phyloP scores from a whole-genome alignment of 2,329 filamentous ascomycete genomes.

The Blastomyces parvus region DNA sequence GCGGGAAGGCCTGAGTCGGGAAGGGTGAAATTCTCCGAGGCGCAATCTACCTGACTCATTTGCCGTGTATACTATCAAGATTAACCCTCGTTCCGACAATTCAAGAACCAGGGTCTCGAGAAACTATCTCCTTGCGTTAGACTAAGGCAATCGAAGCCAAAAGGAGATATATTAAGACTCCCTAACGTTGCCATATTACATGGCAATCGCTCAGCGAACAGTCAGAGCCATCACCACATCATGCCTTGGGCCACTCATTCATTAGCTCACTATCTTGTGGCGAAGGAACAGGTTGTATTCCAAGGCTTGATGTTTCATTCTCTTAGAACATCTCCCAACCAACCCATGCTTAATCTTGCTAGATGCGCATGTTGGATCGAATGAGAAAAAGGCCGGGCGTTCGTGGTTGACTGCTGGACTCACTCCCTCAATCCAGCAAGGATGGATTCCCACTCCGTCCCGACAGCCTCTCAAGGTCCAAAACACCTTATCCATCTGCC shows the following conservation, averaged over 20 bases:
- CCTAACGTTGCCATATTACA: no score
- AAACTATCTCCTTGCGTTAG: background rate
- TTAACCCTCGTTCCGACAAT: background rate
- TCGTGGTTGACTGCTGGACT: no score
- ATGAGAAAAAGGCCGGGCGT: background rate
- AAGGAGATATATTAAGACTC: background rate
- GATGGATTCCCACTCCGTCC: background rate
- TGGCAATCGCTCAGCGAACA: background rate
- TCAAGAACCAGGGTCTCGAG: background rate
- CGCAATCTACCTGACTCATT: background rate
- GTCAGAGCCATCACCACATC: background rate
- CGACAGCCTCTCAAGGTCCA: no score
- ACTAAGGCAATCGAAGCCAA: background rate
- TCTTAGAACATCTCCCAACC: background rate
- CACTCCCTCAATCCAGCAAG: no score
- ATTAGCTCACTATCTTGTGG: background rate
- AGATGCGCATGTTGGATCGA: background rate
- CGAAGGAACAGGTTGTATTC: background rate
- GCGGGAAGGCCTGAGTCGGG: background rate
- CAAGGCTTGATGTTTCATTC: background rate
- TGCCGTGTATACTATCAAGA: background rate
- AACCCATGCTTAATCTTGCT: background rate
- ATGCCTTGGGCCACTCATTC: background rate
- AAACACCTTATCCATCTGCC: no score
- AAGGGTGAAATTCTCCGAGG: background rate